Base-by-base conservation (phyloP, 225 moss, liverwort and hornwort genomes). In the Marchantia polymorpha region DNA sequence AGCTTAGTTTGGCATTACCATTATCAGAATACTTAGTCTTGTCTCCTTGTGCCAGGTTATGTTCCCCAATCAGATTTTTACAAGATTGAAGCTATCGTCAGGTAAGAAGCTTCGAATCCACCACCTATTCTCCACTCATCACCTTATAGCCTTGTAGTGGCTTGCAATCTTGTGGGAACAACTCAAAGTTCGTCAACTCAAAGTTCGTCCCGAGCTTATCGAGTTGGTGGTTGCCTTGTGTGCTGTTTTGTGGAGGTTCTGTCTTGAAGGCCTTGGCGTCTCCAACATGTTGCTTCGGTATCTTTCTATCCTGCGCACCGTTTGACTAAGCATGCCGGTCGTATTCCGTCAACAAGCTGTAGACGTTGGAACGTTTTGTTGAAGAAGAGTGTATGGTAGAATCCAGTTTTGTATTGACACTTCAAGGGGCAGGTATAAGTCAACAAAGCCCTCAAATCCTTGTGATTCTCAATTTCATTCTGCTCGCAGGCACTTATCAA, bases 21-120 rank as follows among this genome's bases (percentile, higher is more conserved):
- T 73, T 53, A 73, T 12, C 10, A 12, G 26, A 19, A 22, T 30
- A n/a, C 8, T 67, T 67, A 3, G 15, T 67, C 10, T 72, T 48
- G 19, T 52, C 12, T 68, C 39, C 39, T 46, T 30, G 59, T 68
- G 82, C 83, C 83, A 84, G 92, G 64, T 0, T 92, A 91, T 69
- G 72, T 86, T 16, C 92, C 91, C 11, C 71, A 48, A 12, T 69
- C 90, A 69, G 96, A 92, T 25, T 96, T 96, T 19, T 96, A 91
- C 84, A 96, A 96, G 82, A 87, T 96, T 30, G 96, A 96, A 84
- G 94, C 93, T 63, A 54, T 96, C 74, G 74, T 96, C 29, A 88
- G 92, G 92, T 92, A 83, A 31, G 72, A 63, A 15, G 27, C 52
- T 15, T 53, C 9, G 3, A 27, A 73, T 53, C 14, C 54, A 49